These are phyloP conservation scores for Globisporangium middletonii DNA, from an alignment of 352 stramenopile species.

Conservation along the genomic window DNA sequence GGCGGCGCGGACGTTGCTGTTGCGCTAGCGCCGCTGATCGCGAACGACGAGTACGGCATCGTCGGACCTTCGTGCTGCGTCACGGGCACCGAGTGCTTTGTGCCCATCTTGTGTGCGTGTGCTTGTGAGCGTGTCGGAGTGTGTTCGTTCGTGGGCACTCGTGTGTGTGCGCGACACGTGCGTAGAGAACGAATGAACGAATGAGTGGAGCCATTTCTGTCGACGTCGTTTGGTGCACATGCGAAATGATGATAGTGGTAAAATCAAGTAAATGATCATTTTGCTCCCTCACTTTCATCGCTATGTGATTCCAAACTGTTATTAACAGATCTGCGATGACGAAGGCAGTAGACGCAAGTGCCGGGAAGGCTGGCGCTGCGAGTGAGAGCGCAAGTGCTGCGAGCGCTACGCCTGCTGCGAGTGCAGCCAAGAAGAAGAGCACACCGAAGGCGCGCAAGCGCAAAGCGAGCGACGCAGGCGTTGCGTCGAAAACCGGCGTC, in stretches of 20 bases:
- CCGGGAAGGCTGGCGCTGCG: background rate
- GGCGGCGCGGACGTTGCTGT: background rate
- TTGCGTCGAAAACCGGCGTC: conserved; percentile 22
- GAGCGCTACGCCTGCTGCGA: background rate
- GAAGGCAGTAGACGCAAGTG: conserved; percentile 18
- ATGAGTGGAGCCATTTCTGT: too few species aligned
- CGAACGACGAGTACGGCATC: conserved; percentile 12
- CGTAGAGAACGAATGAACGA: too few species aligned
- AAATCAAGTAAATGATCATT: too few species aligned
- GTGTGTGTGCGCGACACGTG: too few species aligned
- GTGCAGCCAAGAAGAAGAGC: conserved; percentile 61
- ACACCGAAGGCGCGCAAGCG: conserved; percentile 64
- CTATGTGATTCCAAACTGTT: too few species aligned
- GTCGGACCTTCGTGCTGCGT: conserved; percentile 14
- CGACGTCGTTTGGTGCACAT: too few species aligned
- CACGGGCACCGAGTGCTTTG: conserved; percentile 56
- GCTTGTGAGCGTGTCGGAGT: too few species aligned
- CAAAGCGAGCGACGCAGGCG: conserved; percentile 56
- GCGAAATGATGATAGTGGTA: too few species aligned
- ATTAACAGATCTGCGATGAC: conserved; percentile 17
- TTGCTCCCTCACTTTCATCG: too few species aligned
- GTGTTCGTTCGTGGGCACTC: too few species aligned
- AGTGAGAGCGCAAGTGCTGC: background rate
- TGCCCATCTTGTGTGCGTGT: conserved; percentile 31
- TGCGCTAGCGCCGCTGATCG: background rate